Conservation (phyloP, 2,329 filamentous ascomycete genomes). For the Pseudopyricularia javanii region DNA sequence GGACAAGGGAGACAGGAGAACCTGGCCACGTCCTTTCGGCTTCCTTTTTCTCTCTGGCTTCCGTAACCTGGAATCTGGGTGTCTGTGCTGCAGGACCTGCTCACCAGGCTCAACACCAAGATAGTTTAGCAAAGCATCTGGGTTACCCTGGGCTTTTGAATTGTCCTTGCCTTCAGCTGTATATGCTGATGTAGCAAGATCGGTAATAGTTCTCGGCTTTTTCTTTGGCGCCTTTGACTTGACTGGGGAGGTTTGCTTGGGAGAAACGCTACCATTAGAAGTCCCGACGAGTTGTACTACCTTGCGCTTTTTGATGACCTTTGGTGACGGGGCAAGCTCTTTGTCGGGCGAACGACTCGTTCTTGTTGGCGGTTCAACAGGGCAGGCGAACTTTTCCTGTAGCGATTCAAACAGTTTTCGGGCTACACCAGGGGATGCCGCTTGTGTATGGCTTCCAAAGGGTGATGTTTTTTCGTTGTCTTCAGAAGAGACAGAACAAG, state of each 20-base stretch:
- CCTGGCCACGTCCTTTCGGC: conserved; percentile 25
- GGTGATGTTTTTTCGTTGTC: conserved; percentile 14
- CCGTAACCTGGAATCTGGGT: conserved; percentile 16
- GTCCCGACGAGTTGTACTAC: conserved; percentile 35
- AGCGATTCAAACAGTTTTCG: conserved; percentile 30
- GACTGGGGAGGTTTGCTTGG: conserved; percentile 16
- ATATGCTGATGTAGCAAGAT: conserved; percentile 63
- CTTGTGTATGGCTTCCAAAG: conserved; percentile 11
- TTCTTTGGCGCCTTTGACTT: conserved; percentile 49
- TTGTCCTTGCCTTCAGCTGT: conserved; percentile 22
- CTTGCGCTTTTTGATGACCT: conserved; percentile 41
- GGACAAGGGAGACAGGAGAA: conserved; percentile 55
- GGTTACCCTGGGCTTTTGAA: conserved; percentile 9
- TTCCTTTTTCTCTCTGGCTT: conserved; percentile 23
- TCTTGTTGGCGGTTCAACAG: conserved; percentile 24
- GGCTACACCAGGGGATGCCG: conserved; percentile 6
- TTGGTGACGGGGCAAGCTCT: neutral
- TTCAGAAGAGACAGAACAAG: conserved; percentile 19
- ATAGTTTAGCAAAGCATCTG: conserved; percentile 31
- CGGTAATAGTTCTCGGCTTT: conserved; percentile 67
- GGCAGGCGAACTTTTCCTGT: conserved; percentile 15
- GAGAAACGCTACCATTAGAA: conserved; percentile 14
- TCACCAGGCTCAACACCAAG: conserved; percentile 23
- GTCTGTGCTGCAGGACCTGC: conserved; percentile 16
- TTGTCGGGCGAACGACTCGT: neutral